Evolutionary conservation across 257 asterid species (phyloP).

Genomic region (Primulina huaijiensis): DNA sequence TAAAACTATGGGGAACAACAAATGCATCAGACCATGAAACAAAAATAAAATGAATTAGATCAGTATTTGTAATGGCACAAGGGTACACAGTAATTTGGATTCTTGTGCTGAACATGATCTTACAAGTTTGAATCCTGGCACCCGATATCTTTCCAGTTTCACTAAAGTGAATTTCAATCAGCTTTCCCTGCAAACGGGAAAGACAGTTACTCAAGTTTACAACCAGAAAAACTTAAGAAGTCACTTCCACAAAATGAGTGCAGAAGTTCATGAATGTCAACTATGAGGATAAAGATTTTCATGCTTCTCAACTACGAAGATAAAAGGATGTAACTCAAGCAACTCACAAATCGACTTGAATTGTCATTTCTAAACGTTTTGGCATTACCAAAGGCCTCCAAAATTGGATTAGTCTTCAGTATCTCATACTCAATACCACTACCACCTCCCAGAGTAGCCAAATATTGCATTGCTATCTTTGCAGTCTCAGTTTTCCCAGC

Average conservation of each 20-base stretch:
- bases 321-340: constrained; percentile 19
- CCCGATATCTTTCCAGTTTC: constrained; percentile 98
- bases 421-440: constrained; percentile 97
- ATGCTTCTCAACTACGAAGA: constrained; percentile 25
- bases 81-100: constrained; percentile 22
- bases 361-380: constrained; percentile 93
- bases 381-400: constrained; percentile 99
- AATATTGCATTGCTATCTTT: constrained; percentile 97
- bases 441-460: constrained; percentile 99
- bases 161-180: constrained; percentile 96
- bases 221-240: constrained; percentile 24
- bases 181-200: constrained; percentile 73
- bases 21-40: constrained; percentile 30
- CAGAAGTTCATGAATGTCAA: constrained; percentile 23
- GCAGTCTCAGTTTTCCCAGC: constrained; percentile 99
- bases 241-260: constrained; percentile 20
- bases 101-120: constrained; percentile 34
- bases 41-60: constrained; percentile 32
- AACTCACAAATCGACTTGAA: constrained; percentile 98
- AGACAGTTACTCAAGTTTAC: constrained; percentile 24
- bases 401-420: constrained; percentile 91
- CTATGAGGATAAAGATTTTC: constrained; percentile 17
- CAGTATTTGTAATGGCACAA: constrained; percentile 27
- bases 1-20: constrained; percentile 55
- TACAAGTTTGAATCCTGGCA: constrained; percentile 94